Conservation (phyloP, 257 asterid genomes). For the Fraxinus quadrangulata region DNA sequence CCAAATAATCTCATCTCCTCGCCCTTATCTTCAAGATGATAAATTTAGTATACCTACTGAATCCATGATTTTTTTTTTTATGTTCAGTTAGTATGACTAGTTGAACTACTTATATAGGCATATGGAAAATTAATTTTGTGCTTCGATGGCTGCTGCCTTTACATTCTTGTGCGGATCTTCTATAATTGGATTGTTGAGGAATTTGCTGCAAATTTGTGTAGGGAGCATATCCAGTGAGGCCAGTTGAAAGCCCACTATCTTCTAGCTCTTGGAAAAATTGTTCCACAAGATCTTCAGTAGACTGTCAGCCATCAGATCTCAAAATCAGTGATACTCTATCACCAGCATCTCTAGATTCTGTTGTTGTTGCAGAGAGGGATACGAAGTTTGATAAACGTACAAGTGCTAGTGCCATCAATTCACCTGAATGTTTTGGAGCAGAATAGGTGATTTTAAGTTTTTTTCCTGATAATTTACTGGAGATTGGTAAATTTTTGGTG, state of each 20-base stretch:
- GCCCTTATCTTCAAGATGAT: neutral
- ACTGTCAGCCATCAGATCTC: constrained; percentile 62
- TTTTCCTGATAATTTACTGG: constrained; percentile 7
- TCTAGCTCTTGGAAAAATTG: constrained; percentile 51
- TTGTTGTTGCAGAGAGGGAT: constrained; percentile 59
- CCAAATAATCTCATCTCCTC: neutral
- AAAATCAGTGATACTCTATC: constrained; percentile 61
- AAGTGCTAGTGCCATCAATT: constrained; percentile 46
- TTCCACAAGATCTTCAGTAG: constrained; percentile 52
- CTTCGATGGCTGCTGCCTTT: constrained; percentile 2
- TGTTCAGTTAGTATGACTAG: neutral
- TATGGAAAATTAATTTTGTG: neutral
- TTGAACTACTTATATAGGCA: neutral
- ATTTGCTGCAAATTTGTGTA: constrained; percentile 32
- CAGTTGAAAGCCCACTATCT: constrained; percentile 61
- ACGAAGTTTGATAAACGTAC: constrained; percentile 53
- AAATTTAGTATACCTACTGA: neutral
- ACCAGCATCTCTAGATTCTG: constrained; percentile 69
- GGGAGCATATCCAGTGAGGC: constrained; percentile 56
- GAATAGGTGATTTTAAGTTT: constrained; percentile 41
- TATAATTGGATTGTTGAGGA: constrained; percentile 15
- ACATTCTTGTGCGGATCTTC: constrained; percentile 11
- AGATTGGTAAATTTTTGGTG: constrained; percentile 2
- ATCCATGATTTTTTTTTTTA: neutral
- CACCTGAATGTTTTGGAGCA: constrained; percentile 59